Evolutionary conservation across 768 basidiomycete genomes (phyloP), one percentile per base, ranked within the genome.

Genomic region (Boletellus emodensis): DNA sequence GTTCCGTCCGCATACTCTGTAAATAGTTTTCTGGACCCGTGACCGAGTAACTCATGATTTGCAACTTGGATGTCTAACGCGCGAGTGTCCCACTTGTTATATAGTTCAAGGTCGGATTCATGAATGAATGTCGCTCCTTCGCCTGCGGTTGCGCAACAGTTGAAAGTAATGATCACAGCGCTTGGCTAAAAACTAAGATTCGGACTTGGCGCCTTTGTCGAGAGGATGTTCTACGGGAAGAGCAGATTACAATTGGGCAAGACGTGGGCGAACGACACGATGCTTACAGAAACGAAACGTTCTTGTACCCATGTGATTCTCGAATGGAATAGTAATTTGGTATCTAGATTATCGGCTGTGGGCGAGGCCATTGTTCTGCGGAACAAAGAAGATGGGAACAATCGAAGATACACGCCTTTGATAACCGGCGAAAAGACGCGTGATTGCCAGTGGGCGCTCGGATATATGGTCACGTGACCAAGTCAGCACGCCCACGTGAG

Each of bases 41-140:
- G 89, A 0, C 91, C 91, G 13, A 93, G 79, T 1, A 94, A 72
- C 58, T 94, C 92, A 64, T 94, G 92, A 62, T 90, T 92, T 11
- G 92, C 92, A 17, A 94, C 91, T 59, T 93, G 92, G 0, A 94
- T 72, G 57, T 93, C 90, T 59, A 93, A 93, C 0, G 89, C 81
- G 15, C 79, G 76, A 33, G 74, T 79, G 53, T 91, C 86, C 90
- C 88, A 93, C 33, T 76, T 72, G 58, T 86, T 83, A 70, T 87
- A 92, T 13, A 89, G 70, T 8, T 75, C 78, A 20, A 81, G 74
- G 61, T 94, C 92, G 51, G 85, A 83, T 10, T 87, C 85, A 44
- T 87, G 85, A 46, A 93, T 79, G 65, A 94, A 94, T 0, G 90
- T 90, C 22, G 88, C 63, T 61, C 84, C 80, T 63, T 94, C 85